Percentiles rank a stretch among this genome's conserved stretches.
Conservation (phyloP, 768 basidiomycete species). For the Auricularia sp. region DNA sequence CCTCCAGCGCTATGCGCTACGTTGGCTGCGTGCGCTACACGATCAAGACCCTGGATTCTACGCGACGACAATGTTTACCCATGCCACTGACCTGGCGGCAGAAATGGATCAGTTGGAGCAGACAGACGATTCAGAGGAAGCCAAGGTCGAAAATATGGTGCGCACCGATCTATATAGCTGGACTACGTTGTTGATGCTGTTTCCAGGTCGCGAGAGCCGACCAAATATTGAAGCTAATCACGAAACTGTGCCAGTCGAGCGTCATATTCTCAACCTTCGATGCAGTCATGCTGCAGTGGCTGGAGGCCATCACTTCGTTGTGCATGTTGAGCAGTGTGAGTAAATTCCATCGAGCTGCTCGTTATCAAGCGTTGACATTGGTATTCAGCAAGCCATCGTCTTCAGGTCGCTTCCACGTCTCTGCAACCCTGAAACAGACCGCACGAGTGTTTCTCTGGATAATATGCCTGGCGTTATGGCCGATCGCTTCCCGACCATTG, state of each 20-base stretch:
- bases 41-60: constrained; percentile 48
- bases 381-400: constrained; percentile 1
- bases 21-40: constrained; percentile 65
- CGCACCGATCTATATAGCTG: background rate
- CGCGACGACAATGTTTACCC: constrained; percentile 40
- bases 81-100: constrained; percentile 39
- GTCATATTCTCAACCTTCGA: constrained; percentile 51
- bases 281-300: constrained; percentile 48
- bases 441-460: constrained; percentile 30
- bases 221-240: constrained; percentile 39
- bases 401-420: constrained; percentile 35
- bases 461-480: constrained; percentile 16
- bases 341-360: background rate
- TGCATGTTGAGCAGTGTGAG: background rate
- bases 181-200: background rate
- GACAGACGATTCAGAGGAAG: background rate
- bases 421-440: constrained; percentile 46
- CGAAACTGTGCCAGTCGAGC: constrained; percentile 42
- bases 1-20: constrained; percentile 43
- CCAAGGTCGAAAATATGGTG: constrained; percentile 3
- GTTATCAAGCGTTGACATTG: background rate
- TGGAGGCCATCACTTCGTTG: constrained; percentile 44
- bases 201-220: constrained; percentile 25
- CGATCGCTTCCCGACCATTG: constrained; percentile 26
- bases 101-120: constrained; percentile 10